Percentiles rank a stretch among this genome's conserved stretches.
These are phyloP conservation scores for Ceriops zippeliana DNA, from an alignment of 345 rosid species.

Conservation along the genomic window DNA sequence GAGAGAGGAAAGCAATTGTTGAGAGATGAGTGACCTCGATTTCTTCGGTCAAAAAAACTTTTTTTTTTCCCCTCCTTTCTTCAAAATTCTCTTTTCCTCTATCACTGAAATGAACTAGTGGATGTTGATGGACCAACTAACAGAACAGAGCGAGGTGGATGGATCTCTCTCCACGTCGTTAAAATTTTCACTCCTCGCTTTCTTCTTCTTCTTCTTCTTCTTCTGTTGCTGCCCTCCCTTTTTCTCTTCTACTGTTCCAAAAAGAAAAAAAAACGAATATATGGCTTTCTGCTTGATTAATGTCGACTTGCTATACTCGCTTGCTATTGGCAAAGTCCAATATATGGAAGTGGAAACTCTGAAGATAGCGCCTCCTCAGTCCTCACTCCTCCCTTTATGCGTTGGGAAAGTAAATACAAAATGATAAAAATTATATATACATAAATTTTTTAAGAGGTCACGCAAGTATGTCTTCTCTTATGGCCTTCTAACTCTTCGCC, in stretches of 20 bases:
- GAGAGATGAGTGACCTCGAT: constrained; percentile 29
- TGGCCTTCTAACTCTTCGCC: constrained; percentile 23
- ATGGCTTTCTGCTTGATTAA: too few relatives aligned
- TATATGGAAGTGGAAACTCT: neutral
- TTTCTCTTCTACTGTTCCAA: too few relatives aligned
- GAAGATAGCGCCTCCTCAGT: too few relatives aligned
- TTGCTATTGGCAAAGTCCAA: too few relatives aligned
- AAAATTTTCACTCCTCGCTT: neutral
- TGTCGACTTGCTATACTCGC: too few relatives aligned
- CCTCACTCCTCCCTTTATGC: neutral
- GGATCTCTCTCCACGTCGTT: neutral
- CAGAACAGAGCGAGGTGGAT: neutral
- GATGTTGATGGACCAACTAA: neutral
- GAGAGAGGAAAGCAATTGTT: neutral
- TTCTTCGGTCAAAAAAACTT: constrained; percentile 51
- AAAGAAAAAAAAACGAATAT: too few relatives aligned
- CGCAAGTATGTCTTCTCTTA: constrained; percentile 34
- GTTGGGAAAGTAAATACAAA: neutral
- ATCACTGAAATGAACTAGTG: neutral
- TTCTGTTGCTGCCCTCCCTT: too few relatives aligned
- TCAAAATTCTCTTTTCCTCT: neutral
- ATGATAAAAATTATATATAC: neutral
- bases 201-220: too few relatives aligned
- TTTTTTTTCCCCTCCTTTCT: constrained; percentile 6
- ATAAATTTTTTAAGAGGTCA: constrained; percentile 13